A percentile compares a stretch with the other conserved stretches of the same genome.
phyloP scores from a whole-genome alignment of 257 asterid species.

The Verbascum thapsus region DNA sequence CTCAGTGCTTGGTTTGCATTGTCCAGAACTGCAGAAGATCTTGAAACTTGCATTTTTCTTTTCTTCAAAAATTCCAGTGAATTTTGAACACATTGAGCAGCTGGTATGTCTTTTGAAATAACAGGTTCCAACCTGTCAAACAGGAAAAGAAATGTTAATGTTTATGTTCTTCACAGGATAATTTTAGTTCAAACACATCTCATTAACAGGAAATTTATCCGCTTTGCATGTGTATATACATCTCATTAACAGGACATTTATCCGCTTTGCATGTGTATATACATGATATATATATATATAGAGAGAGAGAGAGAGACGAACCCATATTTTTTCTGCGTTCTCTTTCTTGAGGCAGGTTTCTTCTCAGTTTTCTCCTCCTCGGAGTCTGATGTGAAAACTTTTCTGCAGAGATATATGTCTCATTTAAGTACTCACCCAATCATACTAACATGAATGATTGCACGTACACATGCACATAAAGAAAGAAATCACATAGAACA shows the following conservation, averaged over 20 bases:
- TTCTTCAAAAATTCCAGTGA: conserved; percentile 58
- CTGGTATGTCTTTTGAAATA: conserved; percentile 53
- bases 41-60: conserved; percentile 58
- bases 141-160: neutral
- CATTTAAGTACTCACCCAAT: conserved; percentile 15
- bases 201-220: neutral
- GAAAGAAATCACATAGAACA: neutral
- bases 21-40: conserved; percentile 58
- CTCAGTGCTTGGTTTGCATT: conserved; percentile 57
- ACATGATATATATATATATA: conserved; percentile 1
- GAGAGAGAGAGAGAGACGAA: conserved; percentile 29
- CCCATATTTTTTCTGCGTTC: conserved; percentile 61
- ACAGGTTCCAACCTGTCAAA: conserved; percentile 46
- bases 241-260: neutral
- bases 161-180: no score
- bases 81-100: conserved; percentile 51
- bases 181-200: no score
- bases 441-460: conserved; percentile 21
- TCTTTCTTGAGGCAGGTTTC: conserved; percentile 58
- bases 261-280: neutral
- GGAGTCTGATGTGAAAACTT: conserved; percentile 76
- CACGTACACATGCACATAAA: neutral
- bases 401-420: conserved; percentile 44
- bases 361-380: conserved; percentile 76
- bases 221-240: neutral